These are phyloP conservation scores for Cystobasidium pallidum DNA, from an alignment of 1,284 basidiomycete species.

Conservation along the genomic window DNA sequence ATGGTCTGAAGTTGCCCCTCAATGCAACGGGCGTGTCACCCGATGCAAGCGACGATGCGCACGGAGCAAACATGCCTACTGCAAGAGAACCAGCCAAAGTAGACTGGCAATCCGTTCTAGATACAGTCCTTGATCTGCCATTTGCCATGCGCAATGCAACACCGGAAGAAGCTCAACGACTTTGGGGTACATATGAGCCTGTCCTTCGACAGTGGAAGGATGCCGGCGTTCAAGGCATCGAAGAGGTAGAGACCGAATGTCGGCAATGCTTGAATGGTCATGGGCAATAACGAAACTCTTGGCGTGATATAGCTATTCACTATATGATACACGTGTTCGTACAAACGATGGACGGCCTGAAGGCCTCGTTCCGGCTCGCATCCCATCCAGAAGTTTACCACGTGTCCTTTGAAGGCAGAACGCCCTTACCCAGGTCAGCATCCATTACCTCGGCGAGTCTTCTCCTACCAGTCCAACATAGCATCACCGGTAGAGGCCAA, in stretches of 20 bases:
- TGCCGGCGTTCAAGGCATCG: conserved; percentile 48
- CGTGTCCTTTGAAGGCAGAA: too few relatives aligned
- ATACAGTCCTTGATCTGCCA: conserved; percentile 41
- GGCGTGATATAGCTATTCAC: too few relatives aligned
- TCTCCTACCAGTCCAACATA: too few relatives aligned
- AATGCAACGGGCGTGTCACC: neutral
- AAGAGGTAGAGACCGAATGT: conserved; percentile 50
- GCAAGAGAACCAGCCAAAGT: neutral
- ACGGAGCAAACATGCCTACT: neutral
- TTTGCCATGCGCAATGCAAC: conserved; percentile 18
- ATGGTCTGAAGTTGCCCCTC: conserved; percentile 15
- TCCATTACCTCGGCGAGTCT: too few relatives aligned
- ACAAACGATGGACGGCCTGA: too few relatives aligned
- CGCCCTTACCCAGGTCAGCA: too few relatives aligned
- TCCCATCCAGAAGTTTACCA: neutral
- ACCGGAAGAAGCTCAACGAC: conserved; percentile 38
- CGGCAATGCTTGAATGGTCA: conserved; percentile 32
- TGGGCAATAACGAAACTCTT: neutral
- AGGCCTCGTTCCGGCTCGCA: neutral
- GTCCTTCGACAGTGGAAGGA: conserved; percentile 50
- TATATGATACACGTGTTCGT: neutral
- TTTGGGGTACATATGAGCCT: conserved; percentile 53
- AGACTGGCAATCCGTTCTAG: conserved; percentile 36
- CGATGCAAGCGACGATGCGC: neutral
- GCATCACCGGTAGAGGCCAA: too few relatives aligned